A percentile compares a stretch with the other conserved stretches of the same genome.
These are phyloP conservation scores for Coniochaeta hoffmannii DNA, from an alignment of 2,329 filamentous ascomycete genomes.

Conservation along the genomic window DNA sequence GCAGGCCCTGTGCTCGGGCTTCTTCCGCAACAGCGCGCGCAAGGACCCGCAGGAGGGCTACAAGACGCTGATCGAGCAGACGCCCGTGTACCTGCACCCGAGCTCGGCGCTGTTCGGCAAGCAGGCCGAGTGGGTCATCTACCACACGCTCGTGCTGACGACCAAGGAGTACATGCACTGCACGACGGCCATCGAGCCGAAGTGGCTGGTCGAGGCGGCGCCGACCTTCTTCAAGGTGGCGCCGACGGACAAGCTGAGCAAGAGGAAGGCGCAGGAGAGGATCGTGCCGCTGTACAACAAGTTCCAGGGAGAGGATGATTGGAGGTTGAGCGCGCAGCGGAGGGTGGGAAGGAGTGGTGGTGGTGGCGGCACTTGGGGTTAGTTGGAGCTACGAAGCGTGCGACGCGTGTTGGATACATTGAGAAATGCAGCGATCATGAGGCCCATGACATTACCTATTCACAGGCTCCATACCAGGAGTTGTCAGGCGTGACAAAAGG, in stretches of 20 bases:
- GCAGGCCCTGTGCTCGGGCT: conserved; percentile 82
- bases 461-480: too few species aligned
- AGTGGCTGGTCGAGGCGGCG: conserved; percentile 90
- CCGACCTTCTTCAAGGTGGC: conserved; percentile 99
- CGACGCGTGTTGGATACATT: too few species aligned
- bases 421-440: too few species aligned
- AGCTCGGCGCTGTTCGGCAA: conserved; percentile 90
- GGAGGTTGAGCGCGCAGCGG: conserved; percentile 83
- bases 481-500: background rate
- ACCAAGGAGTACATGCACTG: conserved; percentile 98
- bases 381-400: conserved; percentile 12
- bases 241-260: conserved; percentile 75
- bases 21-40: conserved; percentile 90
- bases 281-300: conserved; percentile 95
- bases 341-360: conserved; percentile 77
- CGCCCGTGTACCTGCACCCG: conserved; percentile 91
- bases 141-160: conserved; percentile 83
- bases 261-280: conserved; percentile 86
- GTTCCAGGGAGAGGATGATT: conserved; percentile 88
- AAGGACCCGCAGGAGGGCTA: conserved; percentile 97
- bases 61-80: conserved; percentile 93
- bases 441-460: too few species aligned
- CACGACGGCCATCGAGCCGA: conserved; percentile 88
- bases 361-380: conserved; percentile 88
- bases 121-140: conserved; percentile 93